Percentiles rank a stretch among this genome's conserved stretches.
Conservation (phyloP, 2,329 filamentous ascomycete genomes). For the Dothiorella sarmentorum region DNA sequence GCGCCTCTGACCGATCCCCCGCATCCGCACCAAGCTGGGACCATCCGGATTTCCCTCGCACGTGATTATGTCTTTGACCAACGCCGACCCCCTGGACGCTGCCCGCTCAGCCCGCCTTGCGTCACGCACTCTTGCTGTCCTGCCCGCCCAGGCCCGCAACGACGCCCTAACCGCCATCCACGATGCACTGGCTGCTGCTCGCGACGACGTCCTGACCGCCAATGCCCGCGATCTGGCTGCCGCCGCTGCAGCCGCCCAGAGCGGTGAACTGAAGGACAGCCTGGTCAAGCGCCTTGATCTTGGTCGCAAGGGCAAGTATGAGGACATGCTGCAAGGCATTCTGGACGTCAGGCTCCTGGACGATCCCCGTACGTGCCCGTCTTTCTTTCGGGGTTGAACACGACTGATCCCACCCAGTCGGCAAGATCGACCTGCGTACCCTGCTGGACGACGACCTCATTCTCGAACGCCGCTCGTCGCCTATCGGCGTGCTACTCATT, state of each 20-base stretch:
- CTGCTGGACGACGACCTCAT: slow-evolving; percentile 80
- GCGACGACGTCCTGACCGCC: slow-evolving; percentile 75
- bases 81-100: slow-evolving; percentile 72
- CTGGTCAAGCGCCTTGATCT: slow-evolving; percentile 87
- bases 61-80: slow-evolving; percentile 77
- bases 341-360: slow-evolving; percentile 78
- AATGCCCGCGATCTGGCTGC: slow-evolving; percentile 78
- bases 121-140: slow-evolving; percentile 77
- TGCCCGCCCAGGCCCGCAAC: slow-evolving; percentile 74
- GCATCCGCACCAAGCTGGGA: neutral
- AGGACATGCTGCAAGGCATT: slow-evolving; percentile 96
- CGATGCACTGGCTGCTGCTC: slow-evolving; percentile 65
- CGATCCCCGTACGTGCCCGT: slow-evolving; percentile 67
- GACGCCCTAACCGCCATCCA: slow-evolving; percentile 81
- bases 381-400: neutral
- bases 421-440: slow-evolving; percentile 78
- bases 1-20: slow-evolving; percentile 2
- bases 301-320: slow-evolving; percentile 83
- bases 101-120: slow-evolving; percentile 75
- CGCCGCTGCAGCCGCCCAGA: slow-evolving; percentile 69
- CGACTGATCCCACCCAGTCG: slow-evolving; percentile 55
- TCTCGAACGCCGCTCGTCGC: slow-evolving; percentile 85
- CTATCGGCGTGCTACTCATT: slow-evolving; percentile 95
- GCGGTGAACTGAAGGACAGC: slow-evolving; percentile 74
- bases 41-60: neutral